Conservation (phyloP, 2,329 filamentous ascomycete genomes). For the Fusarium musae region DNA sequence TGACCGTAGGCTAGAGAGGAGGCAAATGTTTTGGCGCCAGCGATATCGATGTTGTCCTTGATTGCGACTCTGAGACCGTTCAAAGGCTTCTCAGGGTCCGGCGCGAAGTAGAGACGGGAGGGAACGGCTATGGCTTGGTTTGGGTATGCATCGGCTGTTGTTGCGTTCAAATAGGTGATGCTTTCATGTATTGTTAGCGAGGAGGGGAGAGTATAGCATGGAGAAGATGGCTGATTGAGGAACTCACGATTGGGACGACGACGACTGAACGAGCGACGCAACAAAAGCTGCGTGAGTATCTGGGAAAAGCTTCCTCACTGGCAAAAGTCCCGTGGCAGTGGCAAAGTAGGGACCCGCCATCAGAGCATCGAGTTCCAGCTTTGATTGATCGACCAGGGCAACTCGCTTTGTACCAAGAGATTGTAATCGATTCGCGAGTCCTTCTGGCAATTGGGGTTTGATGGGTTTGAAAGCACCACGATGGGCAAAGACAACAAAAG, state of each 20-base stretch:
- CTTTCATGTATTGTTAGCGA: background rate
- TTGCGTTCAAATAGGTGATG: background rate
- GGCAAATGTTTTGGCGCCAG: conserved; percentile 8
- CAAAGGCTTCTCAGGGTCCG: background rate
- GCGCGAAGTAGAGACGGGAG: background rate
- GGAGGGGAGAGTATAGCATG: too few relatives aligned
- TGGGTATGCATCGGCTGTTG: background rate
- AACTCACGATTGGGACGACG: background rate
- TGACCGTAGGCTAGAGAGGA: background rate
- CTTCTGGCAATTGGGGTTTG: accelerated
- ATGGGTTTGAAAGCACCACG: too few relatives aligned
- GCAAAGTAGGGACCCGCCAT: background rate
- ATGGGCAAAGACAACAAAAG: background rate
- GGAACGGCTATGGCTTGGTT: background rate
- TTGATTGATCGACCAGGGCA: background rate
- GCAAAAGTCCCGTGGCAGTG: background rate
- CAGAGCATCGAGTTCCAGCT: background rate
- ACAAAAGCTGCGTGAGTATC: background rate
- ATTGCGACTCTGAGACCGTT: conserved; percentile 1
- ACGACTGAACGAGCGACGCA: background rate
- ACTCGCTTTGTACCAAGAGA: background rate
- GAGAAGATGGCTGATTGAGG: too few relatives aligned
- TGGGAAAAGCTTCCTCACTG: background rate
- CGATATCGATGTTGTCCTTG: conserved; percentile 22
- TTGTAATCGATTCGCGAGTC: background rate